Percentiles rank a stretch among this genome's conserved stretches.
phyloP scores from a whole-genome alignment of 768 basidiomycete species.

The Trametes meyenii region DNA sequence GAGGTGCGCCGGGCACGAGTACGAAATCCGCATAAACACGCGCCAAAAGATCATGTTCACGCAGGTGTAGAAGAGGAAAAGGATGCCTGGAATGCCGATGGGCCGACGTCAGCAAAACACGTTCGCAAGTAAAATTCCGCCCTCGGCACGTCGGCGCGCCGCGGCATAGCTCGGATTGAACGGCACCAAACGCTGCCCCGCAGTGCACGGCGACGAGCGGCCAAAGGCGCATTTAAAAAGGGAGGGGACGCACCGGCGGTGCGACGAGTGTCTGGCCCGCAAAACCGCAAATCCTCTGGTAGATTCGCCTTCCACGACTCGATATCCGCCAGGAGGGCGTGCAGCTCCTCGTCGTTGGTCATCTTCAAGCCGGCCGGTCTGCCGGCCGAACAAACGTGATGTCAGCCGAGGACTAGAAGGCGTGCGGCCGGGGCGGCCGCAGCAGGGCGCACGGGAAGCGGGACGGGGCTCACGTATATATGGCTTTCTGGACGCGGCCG shows the following conservation, averaged over 20 bases:
- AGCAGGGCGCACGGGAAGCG: conserved; percentile 3
- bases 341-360: conserved; percentile 80
- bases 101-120: neutral
- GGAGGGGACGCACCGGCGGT: conserved; percentile 58
- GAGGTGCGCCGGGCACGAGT: conserved; percentile 86
- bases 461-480: conserved; percentile 69
- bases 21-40: conserved; percentile 97
- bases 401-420: conserved; percentile 14
- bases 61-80: conserved; percentile 87
- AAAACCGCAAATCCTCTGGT: conserved; percentile 78
- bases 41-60: conserved; percentile 98
- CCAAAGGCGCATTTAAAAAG: neutral
- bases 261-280: conserved; percentile 65
- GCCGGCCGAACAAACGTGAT: conserved; percentile 17
- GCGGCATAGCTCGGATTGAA: neutral
- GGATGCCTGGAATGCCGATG: conserved; percentile 56
- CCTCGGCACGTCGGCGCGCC: neutral
- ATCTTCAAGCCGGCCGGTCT: conserved; percentile 88
- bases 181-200: neutral
- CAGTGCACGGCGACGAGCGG: neutral
- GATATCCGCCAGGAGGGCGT: conserved; percentile 63
- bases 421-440: conserved; percentile 11
- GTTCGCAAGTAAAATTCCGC: neutral
- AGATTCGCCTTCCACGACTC: conserved; percentile 79
- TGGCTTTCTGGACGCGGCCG: conserved; percentile 88